Evolutionary conservation across 345 rosid species (phyloP), one percentile per base, ranked within the genome.

Genomic region (Lepidium aucheri): DNA sequence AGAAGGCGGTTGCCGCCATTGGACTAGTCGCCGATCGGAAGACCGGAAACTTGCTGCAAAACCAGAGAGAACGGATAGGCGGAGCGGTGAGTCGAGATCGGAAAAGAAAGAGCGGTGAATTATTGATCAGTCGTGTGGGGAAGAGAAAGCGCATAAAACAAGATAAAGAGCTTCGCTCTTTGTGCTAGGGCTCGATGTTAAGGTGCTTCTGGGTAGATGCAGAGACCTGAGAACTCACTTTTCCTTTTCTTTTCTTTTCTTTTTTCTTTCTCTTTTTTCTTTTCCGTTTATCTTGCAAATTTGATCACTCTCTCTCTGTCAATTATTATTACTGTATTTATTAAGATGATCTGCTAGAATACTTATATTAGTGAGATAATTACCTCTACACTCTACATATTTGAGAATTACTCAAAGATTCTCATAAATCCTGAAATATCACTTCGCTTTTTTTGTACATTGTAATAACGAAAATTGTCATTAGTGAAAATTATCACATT

Each of bases 71-170:
- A 14, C 55, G 72, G 62, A 73, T 67, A 56, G 68, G 43, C 4
- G 11, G 10, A 11, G 56, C 36, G 60, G 46, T 45, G 51, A 46
- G 76, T 52, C 54, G 70, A 51, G 69, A 63, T 63, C 59, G 58
- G 30, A 69, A 38, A 24, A 68, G 69, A 16, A 5, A 18, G 12
- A 65, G 56, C 53, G 68, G 60, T 59, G 59, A 69, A 47, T 47
- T 15, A 10, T 40, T 26, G 77, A 67, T 11, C 8, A 71, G 62
- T 49, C 55, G 63, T 44, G 71, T 32, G 41, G 57, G 39, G 57
- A 39, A 56, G 73, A 80, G 76, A 5, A 68, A 51, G 63, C 74
- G 84, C 91, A 84, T 86, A 76, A 70, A 65, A 47, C 5, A 40
- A 58, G 59, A 40, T 12, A 34, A 53, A 42, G 50, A 24, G 61